Conservation (phyloP, 768 basidiomycete species). For the Trametes cubensis region DNA sequence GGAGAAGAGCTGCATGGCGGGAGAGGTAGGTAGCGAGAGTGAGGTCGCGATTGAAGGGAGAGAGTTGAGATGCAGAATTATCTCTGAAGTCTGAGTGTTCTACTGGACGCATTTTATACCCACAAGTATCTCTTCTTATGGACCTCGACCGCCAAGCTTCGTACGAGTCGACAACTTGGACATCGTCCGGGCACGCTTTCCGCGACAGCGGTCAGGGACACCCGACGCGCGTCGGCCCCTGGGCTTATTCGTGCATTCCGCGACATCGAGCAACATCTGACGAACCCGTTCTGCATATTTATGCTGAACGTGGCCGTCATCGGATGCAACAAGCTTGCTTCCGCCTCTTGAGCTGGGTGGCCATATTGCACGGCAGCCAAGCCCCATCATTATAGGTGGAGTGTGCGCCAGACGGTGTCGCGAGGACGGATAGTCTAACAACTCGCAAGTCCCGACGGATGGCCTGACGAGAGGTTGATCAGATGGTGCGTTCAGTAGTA, state of each 20-base stretch:
- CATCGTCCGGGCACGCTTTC: neutral
- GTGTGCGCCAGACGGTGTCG: neutral
- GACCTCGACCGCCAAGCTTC: neutral
- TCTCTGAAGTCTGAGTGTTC: neutral
- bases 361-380: neutral
- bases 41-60: neutral
- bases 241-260: slow-evolving; percentile 8
- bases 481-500: neutral
- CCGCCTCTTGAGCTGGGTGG: neutral
- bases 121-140: neutral
- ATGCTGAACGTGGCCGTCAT: neutral
- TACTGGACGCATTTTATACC: neutral
- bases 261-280: neutral
- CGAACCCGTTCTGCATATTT: neutral
- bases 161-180: neutral
- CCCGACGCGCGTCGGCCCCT: neutral
- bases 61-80: neutral
- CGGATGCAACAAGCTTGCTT: neutral
- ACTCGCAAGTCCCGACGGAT: neutral
- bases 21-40: neutral
- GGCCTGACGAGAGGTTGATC: neutral
- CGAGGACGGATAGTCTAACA: neutral
- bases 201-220: slow-evolving; percentile 3
- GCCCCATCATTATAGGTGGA: neutral
- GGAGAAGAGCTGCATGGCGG: slow-evolving; percentile 22